Evolutionary conservation across 352 stramenopile species (phyloP).

Genomic region (Phytophthora foliorum): DNA sequence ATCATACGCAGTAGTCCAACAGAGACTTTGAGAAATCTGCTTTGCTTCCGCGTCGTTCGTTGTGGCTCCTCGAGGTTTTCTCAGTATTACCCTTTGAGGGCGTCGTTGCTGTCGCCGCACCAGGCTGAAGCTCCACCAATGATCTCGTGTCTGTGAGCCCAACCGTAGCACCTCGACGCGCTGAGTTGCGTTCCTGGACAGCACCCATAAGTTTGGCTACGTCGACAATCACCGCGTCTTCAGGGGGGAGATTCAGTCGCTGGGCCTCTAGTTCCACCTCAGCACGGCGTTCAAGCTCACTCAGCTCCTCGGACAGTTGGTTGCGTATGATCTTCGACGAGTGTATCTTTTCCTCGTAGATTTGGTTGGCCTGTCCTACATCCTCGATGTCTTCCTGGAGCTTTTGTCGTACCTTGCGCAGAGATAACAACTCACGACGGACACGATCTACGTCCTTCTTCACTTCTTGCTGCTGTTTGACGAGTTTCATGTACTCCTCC

Average conservation of each 20-base stretch:
- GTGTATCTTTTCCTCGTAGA: conserved; percentile 56
- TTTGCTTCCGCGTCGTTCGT: background rate
- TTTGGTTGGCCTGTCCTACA: conserved; percentile 48
- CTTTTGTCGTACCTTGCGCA: conserved; percentile 68
- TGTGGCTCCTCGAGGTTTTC: conserved; percentile 1
- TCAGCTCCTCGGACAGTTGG: conserved; percentile 59
- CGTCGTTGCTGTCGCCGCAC: background rate
- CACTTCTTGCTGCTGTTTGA: conserved; percentile 72
- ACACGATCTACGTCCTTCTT: conserved; percentile 69
- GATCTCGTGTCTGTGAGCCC: conserved; percentile 2
- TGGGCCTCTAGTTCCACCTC: conserved; percentile 66
- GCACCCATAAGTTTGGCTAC: conserved; percentile 66
- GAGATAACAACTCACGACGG: conserved; percentile 62
- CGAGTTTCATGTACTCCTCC: conserved; percentile 84
- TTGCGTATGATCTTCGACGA: conserved; percentile 59
- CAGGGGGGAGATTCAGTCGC: conserved; percentile 65
- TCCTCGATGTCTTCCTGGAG: conserved; percentile 71
- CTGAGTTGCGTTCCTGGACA: conserved; percentile 50
- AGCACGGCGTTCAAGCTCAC: conserved; percentile 63
- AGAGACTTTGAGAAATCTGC: conserved; percentile 15
- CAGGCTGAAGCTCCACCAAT: conserved; percentile 4
- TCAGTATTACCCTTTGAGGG: conserved; percentile 1
- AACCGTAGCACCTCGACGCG: conserved; percentile 17
- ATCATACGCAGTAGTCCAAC: conserved; percentile 34
- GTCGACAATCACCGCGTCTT: conserved; percentile 73